Conservation (phyloP, 169 alveolate genomes). For the Amoebophrya sp. region DNA sequence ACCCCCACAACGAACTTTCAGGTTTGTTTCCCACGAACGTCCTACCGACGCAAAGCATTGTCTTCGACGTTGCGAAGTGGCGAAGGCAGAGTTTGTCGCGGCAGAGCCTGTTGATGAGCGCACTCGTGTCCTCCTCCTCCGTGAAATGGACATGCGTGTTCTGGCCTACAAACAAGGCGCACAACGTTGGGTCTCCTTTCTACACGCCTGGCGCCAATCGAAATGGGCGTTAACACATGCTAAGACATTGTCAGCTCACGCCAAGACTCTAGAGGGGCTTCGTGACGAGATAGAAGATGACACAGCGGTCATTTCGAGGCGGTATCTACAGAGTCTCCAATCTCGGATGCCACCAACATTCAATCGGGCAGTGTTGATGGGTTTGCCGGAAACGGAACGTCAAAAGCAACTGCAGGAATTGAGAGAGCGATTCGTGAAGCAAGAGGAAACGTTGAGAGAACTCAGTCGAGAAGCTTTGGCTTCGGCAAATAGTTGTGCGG, state of each 20-base stretch:
- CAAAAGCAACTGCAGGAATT: neutral
- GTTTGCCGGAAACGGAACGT: neutral
- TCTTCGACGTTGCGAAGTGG: neutral
- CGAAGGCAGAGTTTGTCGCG: neutral
- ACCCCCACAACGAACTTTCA: too few relatives aligned
- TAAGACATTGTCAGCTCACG: neutral
- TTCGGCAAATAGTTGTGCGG: neutral
- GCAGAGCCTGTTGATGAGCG: neutral
- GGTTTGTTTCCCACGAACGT: neutral
- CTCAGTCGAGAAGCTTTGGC: neutral
- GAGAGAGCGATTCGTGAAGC: neutral
- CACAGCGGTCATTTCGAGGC: too few relatives aligned
- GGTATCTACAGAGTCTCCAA: too few relatives aligned
- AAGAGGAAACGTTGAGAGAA: neutral
- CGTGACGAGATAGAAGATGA: neutral
- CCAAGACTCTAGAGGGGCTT: neutral
- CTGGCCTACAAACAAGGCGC: neutral
- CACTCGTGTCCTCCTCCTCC: neutral
- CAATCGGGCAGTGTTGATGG: neutral
- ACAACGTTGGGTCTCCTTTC: neutral
- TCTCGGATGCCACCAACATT: too few relatives aligned
- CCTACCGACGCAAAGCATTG: neutral
- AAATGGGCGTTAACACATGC: too few relatives aligned
- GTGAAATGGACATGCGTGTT: neutral
- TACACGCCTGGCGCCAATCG: neutral